Percentiles rank a stretch among this genome's conserved stretches.
These are phyloP conservation scores for Daldinia grandis DNA, from an alignment of 495 filamentous ascomycete species.

Conservation along the genomic window DNA sequence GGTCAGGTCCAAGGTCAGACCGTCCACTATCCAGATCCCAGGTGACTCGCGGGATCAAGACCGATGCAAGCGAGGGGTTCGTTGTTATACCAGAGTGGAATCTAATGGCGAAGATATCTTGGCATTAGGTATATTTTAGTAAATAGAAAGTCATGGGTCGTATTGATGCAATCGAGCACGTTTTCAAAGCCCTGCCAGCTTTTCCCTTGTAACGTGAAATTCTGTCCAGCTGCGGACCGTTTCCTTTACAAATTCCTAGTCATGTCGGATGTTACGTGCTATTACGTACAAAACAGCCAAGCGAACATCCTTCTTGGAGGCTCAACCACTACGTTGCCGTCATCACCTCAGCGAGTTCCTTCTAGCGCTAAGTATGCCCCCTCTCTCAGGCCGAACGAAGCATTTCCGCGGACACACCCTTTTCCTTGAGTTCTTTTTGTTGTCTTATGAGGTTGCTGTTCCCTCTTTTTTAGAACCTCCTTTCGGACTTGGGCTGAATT, in stretches of 20 bases:
- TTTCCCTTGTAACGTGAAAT: conserved; percentile 4
- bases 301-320: conserved; percentile 37
- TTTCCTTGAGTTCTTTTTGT: conserved; percentile 6
- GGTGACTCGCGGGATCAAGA: conserved; percentile 8
- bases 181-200: conserved; percentile 27
- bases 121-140: conserved; percentile 45
- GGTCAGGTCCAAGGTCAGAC: not conserved
- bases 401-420: conserved; percentile 33
- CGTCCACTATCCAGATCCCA: not conserved
- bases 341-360: conserved; percentile 29
- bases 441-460: conserved; percentile 8
- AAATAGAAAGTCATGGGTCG: conserved; percentile 32
- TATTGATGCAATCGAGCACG: conserved; percentile 12
- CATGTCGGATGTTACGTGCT: conserved; percentile 35
- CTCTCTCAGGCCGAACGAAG: conserved; percentile 25
- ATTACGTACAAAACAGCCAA: conserved; percentile 48
- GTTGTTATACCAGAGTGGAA: conserved; percentile 28
- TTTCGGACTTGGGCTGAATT: not conserved
- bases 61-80: conserved; percentile 11
- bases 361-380: conserved; percentile 39
- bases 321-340: conserved; percentile 31
- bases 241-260: conserved; percentile 37
- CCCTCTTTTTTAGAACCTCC: not conserved
- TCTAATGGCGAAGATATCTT: conserved; percentile 35
- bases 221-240: conserved; percentile 11